Conservation (phyloP, 352 stramenopile species). For the Phytophthora syringae region DNA sequence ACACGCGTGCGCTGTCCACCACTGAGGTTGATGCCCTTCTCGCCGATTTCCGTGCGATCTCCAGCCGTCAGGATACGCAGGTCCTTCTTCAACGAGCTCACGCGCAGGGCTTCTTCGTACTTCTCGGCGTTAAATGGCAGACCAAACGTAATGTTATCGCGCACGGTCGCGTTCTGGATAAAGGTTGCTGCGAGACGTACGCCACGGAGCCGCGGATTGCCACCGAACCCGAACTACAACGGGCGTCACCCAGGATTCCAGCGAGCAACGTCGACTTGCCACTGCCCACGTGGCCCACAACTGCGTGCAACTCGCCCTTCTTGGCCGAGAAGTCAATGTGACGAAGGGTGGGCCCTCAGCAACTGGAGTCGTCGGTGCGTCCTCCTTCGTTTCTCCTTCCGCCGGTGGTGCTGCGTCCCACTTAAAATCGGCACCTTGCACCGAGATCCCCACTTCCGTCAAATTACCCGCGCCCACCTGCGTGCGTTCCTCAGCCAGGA, state of each 20-base stretch:
- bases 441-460: constrained; percentile 54
- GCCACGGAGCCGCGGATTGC: constrained; percentile 88
- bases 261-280: constrained; percentile 68
- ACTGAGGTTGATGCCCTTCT: constrained; percentile 98
- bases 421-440: constrained; percentile 70
- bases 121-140: constrained; percentile 60
- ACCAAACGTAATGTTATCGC: constrained; percentile 97
- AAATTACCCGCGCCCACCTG: constrained; percentile 84
- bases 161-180: constrained; percentile 96
- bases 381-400: constrained; percentile 32
- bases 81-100: constrained; percentile 61
- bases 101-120: constrained; percentile 59
- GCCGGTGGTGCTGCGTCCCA: constrained; percentile 60
- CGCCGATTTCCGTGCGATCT: constrained; percentile 97
- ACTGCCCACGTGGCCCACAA: constrained; percentile 58
- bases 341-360: constrained; percentile 44
- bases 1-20: constrained; percentile 96
- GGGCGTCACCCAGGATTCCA: constrained; percentile 52
- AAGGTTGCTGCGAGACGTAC: constrained; percentile 94
- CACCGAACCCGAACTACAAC: constrained; percentile 45
- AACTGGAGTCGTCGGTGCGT: constrained; percentile 17
- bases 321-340: constrained; percentile 77
- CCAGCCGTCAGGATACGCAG: constrained; percentile 67
- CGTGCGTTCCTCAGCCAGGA: constrained; percentile 73
- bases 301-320: constrained; percentile 60